Conservation (phyloP, 2,329 filamentous ascomycete species). For the Cladosporium sp. region DNA sequence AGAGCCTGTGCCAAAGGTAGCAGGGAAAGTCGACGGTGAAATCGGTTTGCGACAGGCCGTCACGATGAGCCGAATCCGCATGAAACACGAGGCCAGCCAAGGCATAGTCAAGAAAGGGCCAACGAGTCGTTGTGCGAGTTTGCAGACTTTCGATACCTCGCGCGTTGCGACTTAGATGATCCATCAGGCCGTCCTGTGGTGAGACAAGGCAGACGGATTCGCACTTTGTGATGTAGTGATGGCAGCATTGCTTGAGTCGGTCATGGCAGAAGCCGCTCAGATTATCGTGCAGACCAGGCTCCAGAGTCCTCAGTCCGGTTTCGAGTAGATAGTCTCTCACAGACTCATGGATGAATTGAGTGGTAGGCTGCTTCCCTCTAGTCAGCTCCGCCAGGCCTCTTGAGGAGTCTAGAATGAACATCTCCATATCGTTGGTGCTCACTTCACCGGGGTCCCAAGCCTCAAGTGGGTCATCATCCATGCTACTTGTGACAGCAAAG, state of each 20-base stretch:
- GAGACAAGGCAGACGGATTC: background rate
- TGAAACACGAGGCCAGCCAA: background rate
- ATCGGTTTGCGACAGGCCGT: background rate
- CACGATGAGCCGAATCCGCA: background rate
- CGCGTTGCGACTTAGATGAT: too few relatives aligned
- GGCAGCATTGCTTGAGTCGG: background rate
- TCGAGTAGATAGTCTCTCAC: slow-evolving; percentile 3
- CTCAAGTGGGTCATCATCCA: background rate
- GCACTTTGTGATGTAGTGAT: background rate
- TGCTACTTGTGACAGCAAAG: background rate
- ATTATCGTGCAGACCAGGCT: background rate
- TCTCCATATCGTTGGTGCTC: background rate
- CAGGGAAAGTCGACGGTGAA: background rate
- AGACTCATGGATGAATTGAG: slow-evolving; percentile 9
- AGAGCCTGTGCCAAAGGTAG: background rate
- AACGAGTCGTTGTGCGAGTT: background rate
- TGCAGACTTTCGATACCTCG: too few relatives aligned
- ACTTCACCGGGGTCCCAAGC: background rate
- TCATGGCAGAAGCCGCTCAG: background rate
- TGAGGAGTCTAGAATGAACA: background rate
- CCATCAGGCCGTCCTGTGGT: background rate
- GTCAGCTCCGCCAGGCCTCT: background rate
- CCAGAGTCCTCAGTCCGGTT: background rate
- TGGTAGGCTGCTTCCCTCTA: background rate
- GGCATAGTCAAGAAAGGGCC: background rate